These are phyloP conservation scores for Lachancea sp. DNA, from an alignment of 805 yeast species.

Conservation along the genomic window DNA sequence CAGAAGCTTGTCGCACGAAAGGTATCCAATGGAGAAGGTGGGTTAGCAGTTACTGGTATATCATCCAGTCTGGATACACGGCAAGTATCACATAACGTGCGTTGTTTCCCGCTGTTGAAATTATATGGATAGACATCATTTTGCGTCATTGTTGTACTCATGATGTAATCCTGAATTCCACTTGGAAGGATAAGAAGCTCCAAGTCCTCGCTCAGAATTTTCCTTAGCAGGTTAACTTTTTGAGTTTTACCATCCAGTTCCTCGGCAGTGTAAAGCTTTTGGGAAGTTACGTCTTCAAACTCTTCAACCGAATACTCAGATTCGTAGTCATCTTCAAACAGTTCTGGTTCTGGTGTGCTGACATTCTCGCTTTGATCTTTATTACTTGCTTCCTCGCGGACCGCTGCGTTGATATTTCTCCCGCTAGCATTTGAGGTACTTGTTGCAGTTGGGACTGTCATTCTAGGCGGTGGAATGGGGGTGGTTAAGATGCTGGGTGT, in stretches of 20 bases:
- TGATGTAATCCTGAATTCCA: slow-evolving; percentile 32
- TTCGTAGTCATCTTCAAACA: slow-evolving; percentile 18
- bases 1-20: slow-evolving; percentile 32
- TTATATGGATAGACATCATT: slow-evolving; percentile 16
- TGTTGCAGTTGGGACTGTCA: not conserved
- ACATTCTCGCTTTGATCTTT: not conserved
- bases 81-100: slow-evolving; percentile 28
- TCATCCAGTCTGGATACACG: slow-evolving; percentile 21
- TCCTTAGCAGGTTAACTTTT: slow-evolving; percentile 12
- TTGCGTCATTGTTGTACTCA: slow-evolving; percentile 25
- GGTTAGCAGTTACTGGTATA: slow-evolving; percentile 28
- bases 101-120: slow-evolving; percentile 21
- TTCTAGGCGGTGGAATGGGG: slow-evolving; percentile 1
- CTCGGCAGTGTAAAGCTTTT: slow-evolving; percentile 14
- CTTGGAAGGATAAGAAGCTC: slow-evolving; percentile 26
- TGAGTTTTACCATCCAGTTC: slow-evolving; percentile 12
- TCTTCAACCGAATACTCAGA: slow-evolving; percentile 25
- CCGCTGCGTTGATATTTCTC: not conserved
- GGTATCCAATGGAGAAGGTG: slow-evolving; percentile 33
- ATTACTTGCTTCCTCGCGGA: not conserved
- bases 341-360: slow-evolving; percentile 2
- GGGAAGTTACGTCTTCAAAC: slow-evolving; percentile 17
- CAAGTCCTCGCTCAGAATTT: slow-evolving; percentile 14
- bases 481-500: not conserved
- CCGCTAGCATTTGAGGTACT: not conserved